phyloP scores from a whole-genome alignment of 208 protist genomes.

The Endotrypanum monterogeii region DNA sequence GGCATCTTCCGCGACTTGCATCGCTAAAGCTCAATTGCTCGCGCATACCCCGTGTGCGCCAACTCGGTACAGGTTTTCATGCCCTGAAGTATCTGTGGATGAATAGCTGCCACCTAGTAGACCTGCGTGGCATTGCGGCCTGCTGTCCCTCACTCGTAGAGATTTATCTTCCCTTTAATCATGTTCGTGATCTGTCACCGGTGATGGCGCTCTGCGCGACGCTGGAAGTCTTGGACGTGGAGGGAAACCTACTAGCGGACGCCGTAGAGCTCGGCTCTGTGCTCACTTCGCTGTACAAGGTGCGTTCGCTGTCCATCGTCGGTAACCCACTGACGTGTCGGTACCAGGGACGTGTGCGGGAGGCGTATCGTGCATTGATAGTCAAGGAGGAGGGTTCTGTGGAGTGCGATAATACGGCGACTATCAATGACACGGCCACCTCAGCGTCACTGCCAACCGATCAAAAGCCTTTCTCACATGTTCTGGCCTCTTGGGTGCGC shows the following conservation, averaged over 20 bases:
- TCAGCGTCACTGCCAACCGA: background rate
- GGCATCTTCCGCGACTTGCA: constrained; percentile 49
- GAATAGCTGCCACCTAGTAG: constrained; percentile 69
- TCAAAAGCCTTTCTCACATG: constrained; percentile 11
- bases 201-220: constrained; percentile 65
- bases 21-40: constrained; percentile 76
- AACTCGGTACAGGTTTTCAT: constrained; percentile 64
- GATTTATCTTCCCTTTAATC: constrained; percentile 90
- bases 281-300: constrained; percentile 39
- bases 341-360: constrained; percentile 21
- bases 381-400: constrained; percentile 5
- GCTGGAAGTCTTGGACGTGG: constrained; percentile 84
- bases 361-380: constrained; percentile 11
- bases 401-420: background rate
- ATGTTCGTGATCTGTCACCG: constrained; percentile 54
- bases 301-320: constrained; percentile 63
- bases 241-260: constrained; percentile 79
- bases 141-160: constrained; percentile 67
- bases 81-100: constrained; percentile 78
- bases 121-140: constrained; percentile 66
- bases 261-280: constrained; percentile 29
- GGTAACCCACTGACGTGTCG: constrained; percentile 63
- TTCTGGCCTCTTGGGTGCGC: constrained; percentile 48
- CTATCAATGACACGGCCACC: background rate
- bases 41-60: constrained; percentile 62